Base-by-base conservation (phyloP, 2,329 filamentous ascomycete species). In the Coleophoma eucalyptorum region DNA sequence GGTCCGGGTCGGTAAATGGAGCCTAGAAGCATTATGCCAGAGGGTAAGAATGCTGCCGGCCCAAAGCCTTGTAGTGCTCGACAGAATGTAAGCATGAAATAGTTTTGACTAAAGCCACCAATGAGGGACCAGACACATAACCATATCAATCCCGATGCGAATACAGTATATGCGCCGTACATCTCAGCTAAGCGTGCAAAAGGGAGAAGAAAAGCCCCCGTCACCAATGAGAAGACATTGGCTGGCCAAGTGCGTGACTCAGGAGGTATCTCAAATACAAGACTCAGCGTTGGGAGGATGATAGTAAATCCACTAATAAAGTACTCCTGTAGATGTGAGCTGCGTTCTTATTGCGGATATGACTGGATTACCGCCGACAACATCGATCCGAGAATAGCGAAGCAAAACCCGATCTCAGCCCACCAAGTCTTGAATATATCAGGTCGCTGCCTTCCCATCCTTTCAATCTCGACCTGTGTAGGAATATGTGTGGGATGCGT, bases 61-160 rank as follows among this genome's bases (percentile, higher is more conserved):
- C 86, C 88, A 13, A 91, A 68, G 0, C 87, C 87, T 64, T 89
- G 86, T 43, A 90, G 70, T 6, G 86, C 86, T 48, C 88, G 83
- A 60, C 82, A 86, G 47, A 84, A 72, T 56, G 87, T 84, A 54
- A 90, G 73, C 81, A 89, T 87, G 47, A 80, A 65, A 55, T 83
- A 77, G 66, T 79, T 84, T 51, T 73, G 70, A 55, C 81, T 83
- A 67, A 90, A 87, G 16, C 87, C 87, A 5, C 77, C 78, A 48
- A 88, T 69, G 48, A 90, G 67, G 1, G 79, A 83, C 79, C 86
- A 90, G 45, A 84, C 56, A 11, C 79, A 63, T 48, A 88, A 77
- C 87, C 87, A 87, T 37, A 68, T 54, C 19, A 82, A 70, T 10
- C 83, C 83, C 20, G 60, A 66, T 3, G 81, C 69, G 57, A 84